Evolutionary conservation across 768 basidiomycete species (phyloP).

Genomic region (Auriscalpium orientale): DNA sequence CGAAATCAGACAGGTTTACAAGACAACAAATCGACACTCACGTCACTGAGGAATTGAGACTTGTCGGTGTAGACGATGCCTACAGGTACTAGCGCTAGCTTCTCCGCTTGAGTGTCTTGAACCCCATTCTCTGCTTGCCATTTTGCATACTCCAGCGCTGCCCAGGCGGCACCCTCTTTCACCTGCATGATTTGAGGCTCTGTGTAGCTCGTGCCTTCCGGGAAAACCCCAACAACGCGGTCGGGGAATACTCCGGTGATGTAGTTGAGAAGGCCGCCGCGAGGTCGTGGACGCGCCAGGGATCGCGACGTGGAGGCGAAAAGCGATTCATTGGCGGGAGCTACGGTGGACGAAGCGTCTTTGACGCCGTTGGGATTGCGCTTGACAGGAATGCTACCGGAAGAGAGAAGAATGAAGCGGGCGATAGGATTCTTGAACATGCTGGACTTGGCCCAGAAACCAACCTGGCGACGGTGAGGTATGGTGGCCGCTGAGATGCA

Average conservation of each 20-base stretch:
- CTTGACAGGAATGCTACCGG: constrained; percentile 95
- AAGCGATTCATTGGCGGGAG: constrained; percentile 27
- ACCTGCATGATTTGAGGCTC: constrained; percentile 89
- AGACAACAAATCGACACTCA: constrained; percentile 32
- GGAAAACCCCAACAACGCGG: constrained; percentile 79
- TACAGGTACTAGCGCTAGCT: constrained; percentile 64
- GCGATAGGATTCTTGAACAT: constrained; percentile 74
- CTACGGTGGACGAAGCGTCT: constrained; percentile 20
- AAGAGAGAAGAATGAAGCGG: constrained; percentile 67
- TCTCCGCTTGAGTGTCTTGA: neutral
- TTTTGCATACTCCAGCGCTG: constrained; percentile 84
- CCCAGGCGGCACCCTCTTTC: constrained; percentile 95
- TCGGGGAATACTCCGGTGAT: constrained; percentile 4
- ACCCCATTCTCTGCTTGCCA: constrained; percentile 51
- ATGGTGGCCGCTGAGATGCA: constrained; percentile 60
- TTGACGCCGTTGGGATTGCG: constrained; percentile 87
- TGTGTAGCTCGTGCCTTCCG: constrained; percentile 92
- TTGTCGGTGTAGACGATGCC: constrained; percentile 94
- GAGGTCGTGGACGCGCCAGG: constrained; percentile 55
- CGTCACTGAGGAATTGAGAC: constrained; percentile 85
- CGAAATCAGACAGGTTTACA: neutral
- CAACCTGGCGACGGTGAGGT: constrained; percentile 71
- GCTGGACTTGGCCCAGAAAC: constrained; percentile 89
- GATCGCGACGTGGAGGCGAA: constrained; percentile 86
- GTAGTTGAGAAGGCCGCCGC: constrained; percentile 2